Evolutionary conservation across 2,329 filamentous ascomycete genomes (phyloP).

Genomic region (Sporothrix brasiliensis): DNA sequence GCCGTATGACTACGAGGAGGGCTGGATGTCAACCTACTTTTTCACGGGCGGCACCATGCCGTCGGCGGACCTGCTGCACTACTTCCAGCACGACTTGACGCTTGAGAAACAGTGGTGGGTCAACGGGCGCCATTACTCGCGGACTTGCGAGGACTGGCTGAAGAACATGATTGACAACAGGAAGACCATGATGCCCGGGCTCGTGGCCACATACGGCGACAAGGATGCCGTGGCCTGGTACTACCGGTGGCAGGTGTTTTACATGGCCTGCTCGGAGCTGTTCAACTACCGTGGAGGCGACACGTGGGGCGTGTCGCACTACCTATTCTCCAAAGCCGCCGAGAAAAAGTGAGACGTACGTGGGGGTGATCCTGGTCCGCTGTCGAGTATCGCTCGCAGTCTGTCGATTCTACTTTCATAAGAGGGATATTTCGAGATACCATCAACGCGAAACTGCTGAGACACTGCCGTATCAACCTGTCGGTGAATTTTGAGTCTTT

Average conservation of each 20-base stretch:
- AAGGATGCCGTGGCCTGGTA: conserved; percentile 64
- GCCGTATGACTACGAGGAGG: conserved; percentile 70
- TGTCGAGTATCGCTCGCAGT: background rate
- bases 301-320: conserved; percentile 68
- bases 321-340: conserved; percentile 63
- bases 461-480: background rate
- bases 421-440: background rate
- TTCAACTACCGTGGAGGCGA: conserved; percentile 68
- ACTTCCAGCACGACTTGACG: conserved; percentile 65
- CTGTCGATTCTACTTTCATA: background rate
- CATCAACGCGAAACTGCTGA: background rate
- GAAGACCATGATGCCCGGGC: conserved; percentile 63
- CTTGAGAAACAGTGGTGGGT: conserved; percentile 71
- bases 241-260: conserved; percentile 72
- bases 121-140: conserved; percentile 67
- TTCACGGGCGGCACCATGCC: conserved; percentile 76
- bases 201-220: conserved; percentile 66
- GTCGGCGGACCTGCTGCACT: conserved; percentile 65
- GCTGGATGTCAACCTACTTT: conserved; percentile 75
- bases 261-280: conserved; percentile 70
- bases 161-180: conserved; percentile 62
- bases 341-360: background rate
- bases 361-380: background rate
- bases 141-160: conserved; percentile 72
- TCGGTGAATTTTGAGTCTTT: background rate